Percentiles rank a stretch among this genome's conserved stretches.
phyloP scores from a whole-genome alignment of 345 rosid genomes.

The Corchorus olitorius region DNA sequence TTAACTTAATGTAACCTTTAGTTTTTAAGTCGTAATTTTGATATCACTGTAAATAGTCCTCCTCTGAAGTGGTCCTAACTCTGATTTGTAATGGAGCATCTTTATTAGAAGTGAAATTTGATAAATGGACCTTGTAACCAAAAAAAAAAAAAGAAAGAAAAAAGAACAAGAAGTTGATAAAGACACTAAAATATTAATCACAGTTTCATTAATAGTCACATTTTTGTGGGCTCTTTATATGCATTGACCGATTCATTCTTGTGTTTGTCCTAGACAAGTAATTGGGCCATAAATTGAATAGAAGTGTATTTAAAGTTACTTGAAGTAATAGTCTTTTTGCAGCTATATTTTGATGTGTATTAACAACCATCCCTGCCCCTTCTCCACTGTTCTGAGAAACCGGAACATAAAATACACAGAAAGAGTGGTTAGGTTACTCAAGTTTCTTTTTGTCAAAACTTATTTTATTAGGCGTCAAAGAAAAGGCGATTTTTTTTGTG shows the following conservation, averaged over 20 bases:
- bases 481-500: too few relatives aligned
- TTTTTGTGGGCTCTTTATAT: not conserved
- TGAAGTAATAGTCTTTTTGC: too few relatives aligned
- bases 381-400: not conserved
- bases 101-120: not conserved
- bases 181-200: not conserved
- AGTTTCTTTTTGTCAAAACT: too few relatives aligned
- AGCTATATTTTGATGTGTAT: too few relatives aligned
- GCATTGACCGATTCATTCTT: not conserved
- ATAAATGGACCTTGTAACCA: too few relatives aligned
- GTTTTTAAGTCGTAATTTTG: not conserved
- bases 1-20: conserved; percentile 7
- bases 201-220: not conserved
- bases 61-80: not conserved
- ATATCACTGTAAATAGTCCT: not conserved
- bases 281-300: not conserved
- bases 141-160: too few relatives aligned
- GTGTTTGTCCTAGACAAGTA: not conserved
- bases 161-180: too few relatives aligned
- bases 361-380: not conserved
- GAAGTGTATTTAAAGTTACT: not conserved
- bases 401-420: not conserved
- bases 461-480: not conserved
- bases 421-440: not conserved
- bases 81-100: not conserved